Percentiles rank a stretch among this genome's conserved stretches.
These are phyloP conservation scores for Capsicum pubescens DNA, from an alignment of 257 asterid species.

Conservation along the genomic window DNA sequence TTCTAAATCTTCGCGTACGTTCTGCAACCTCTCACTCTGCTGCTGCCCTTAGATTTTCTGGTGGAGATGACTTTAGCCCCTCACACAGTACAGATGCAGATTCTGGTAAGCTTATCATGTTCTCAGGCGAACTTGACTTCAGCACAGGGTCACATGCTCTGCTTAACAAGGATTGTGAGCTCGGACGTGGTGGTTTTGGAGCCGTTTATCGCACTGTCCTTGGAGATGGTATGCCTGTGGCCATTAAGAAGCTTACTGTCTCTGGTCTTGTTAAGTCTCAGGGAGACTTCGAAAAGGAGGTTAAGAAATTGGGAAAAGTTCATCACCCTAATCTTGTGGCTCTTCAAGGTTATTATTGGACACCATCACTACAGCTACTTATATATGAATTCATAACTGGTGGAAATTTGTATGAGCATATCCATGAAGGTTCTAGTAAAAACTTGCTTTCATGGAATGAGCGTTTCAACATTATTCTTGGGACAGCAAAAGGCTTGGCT, in stretches of 20 bases:
- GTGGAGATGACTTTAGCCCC: slow-evolving; percentile 68
- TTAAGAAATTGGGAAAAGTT: slow-evolving; percentile 53
- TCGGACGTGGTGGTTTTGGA: slow-evolving; percentile 95
- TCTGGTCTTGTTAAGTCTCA: slow-evolving; percentile 82
- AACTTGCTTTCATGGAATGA: slow-evolving; percentile 60
- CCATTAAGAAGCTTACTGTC: slow-evolving; percentile 85
- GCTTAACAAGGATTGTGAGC: slow-evolving; percentile 87
- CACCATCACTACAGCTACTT: slow-evolving; percentile 71
- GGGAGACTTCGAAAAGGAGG: slow-evolving; percentile 79
- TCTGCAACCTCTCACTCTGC: slow-evolving; percentile 62
- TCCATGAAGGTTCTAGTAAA: slow-evolving; percentile 56
- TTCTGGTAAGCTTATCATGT: slow-evolving; percentile 93
- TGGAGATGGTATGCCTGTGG: slow-evolving; percentile 72
- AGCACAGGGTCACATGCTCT: slow-evolving; percentile 79
- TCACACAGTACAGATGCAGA: slow-evolving; percentile 64
- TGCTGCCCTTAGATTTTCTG: slow-evolving; percentile 65
- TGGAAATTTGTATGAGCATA: slow-evolving; percentile 61
- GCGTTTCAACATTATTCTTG: slow-evolving; percentile 58
- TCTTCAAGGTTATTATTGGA: slow-evolving; percentile 77
- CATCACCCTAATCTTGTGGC: slow-evolving; percentile 59
- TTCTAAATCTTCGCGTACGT: slow-evolving; percentile 76
- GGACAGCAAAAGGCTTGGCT: slow-evolving; percentile 68
- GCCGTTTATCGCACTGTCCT: slow-evolving; percentile 78
- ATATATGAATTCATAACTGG: slow-evolving; percentile 62
- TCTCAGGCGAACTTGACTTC: slow-evolving; percentile 75